These are phyloP conservation scores for Fusarium nanum DNA, from an alignment of 2,329 filamentous ascomycete genomes.

Conservation along the genomic window DNA sequence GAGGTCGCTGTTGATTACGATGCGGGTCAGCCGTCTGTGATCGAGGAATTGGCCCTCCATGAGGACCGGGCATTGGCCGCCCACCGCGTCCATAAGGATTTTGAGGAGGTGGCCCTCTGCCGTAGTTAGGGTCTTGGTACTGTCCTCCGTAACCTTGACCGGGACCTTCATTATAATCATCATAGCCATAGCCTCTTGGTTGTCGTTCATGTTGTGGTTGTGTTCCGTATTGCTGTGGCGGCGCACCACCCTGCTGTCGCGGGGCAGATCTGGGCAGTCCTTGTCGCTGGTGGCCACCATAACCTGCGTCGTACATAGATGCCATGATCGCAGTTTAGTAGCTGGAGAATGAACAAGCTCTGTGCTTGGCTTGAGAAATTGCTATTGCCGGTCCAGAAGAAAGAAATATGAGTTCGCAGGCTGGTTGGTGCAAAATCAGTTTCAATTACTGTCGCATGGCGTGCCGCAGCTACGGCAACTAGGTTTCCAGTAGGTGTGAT, in stretches of 20 bases:
- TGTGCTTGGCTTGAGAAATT: constrained; percentile 2
- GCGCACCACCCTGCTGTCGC: constrained; percentile 50
- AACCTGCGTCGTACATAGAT: constrained; percentile 58
- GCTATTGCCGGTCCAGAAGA: constrained; percentile 4
- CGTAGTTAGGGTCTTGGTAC: constrained; percentile 60
- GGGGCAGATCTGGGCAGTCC: constrained; percentile 56
- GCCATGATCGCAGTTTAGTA: constrained; percentile 55
- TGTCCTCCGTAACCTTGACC: constrained; percentile 56
- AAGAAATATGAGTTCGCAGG: constrained; percentile 1
- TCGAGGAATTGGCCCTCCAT: constrained; percentile 58
- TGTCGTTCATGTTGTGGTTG: constrained; percentile 60
- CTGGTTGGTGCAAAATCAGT: constrained; percentile 34
- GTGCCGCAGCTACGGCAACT: constrained; percentile 39
- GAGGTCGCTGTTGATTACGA: constrained; percentile 51
- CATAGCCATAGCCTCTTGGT: constrained; percentile 60
- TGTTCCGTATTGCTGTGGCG: constrained; percentile 52
- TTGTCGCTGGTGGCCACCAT: constrained; percentile 58
- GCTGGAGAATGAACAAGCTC: constrained; percentile 2
- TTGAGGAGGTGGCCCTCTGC: constrained; percentile 54
- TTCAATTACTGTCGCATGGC: constrained; percentile 45
- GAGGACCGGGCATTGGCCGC: constrained; percentile 56
- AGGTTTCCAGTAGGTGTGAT: constrained; percentile 40
- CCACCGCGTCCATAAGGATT: constrained; percentile 60
- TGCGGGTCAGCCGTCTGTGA: constrained; percentile 54
- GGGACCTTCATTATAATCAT: constrained; percentile 57